Percentiles rank a stretch among this genome's conserved stretches.
Conservation (phyloP, 2,329 filamentous ascomycete genomes). For the Fusarium continuum region DNA sequence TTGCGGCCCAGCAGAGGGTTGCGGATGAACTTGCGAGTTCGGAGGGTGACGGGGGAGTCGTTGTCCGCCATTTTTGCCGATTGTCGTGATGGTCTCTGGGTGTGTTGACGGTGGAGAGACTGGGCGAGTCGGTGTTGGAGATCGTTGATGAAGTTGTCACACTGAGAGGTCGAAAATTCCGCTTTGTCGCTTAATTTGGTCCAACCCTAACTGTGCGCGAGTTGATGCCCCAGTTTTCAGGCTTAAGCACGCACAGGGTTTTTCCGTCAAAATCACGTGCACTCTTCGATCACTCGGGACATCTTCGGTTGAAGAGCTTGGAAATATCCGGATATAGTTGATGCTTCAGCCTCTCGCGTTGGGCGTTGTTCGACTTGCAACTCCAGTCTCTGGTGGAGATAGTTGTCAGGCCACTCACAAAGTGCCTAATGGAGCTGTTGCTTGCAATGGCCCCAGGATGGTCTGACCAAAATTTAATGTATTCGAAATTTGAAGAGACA, state of each 20-base stretch:
- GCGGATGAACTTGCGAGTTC: constrained; percentile 99
- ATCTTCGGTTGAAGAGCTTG: constrained; percentile 17
- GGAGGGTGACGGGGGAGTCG: constrained; percentile 80
- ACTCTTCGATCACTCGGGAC: neutral
- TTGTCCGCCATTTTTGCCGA: constrained; percentile 86
- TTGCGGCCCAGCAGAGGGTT: constrained; percentile 98
- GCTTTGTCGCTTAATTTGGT: constrained; percentile 56
- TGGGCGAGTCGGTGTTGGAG: constrained; percentile 43
- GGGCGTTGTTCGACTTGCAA: constrained; percentile 26
- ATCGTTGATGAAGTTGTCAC: constrained; percentile 48
- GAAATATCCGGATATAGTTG: constrained; percentile 19
- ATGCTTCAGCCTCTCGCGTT: neutral
- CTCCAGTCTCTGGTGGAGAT: constrained; percentile 37
- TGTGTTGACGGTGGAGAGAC: constrained; percentile 46
- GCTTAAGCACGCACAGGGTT: constrained; percentile 13
- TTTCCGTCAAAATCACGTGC: constrained; percentile 35
- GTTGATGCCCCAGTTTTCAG: constrained; percentile 29
- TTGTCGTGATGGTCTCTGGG: constrained; percentile 50
- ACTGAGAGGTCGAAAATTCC: constrained; percentile 50
- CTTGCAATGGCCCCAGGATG: constrained; percentile 16
- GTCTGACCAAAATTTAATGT: constrained; percentile 11
- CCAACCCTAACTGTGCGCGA: constrained; percentile 54
- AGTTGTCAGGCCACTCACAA: constrained; percentile 17
- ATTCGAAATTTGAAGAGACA: neutral
- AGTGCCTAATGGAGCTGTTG: constrained; percentile 23